These are phyloP conservation scores for Agarophyton chilense DNA, from an alignment of 23 red algal species.

Conservation along the genomic window DNA sequence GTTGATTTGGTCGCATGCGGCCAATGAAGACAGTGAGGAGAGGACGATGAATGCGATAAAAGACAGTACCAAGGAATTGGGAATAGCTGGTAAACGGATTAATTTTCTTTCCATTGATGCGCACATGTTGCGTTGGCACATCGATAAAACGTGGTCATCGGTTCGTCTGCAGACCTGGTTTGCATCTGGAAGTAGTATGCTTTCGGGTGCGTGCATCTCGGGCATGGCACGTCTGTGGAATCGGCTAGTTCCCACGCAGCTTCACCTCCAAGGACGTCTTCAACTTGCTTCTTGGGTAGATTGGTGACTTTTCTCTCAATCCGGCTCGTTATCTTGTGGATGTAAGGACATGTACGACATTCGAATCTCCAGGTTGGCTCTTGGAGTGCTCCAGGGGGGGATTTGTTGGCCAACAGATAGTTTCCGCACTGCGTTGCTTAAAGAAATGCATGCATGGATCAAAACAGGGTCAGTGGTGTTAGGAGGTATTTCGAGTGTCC, in stretches of 20 bases:
- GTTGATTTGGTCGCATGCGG: background rate
- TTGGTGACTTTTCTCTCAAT: slow-evolving; percentile 68
- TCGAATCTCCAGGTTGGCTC: slow-evolving; percentile 46
- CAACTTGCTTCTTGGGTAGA: slow-evolving; percentile 72
- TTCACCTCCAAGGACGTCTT: slow-evolving; percentile 88
- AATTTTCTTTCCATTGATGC: slow-evolving; percentile 96
- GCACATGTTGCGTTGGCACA: slow-evolving; percentile 66
- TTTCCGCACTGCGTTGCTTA: slow-evolving; percentile 37
- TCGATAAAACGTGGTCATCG: slow-evolving; percentile 89
- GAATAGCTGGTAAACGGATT: background rate
- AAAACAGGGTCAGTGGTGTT: background rate
- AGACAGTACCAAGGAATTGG: background rate
- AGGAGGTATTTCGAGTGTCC: background rate
- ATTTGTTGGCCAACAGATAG: slow-evolving; percentile 33
- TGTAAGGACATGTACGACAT: slow-evolving; percentile 79
- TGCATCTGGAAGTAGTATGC: slow-evolving; percentile 97
- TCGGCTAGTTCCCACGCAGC: slow-evolving; percentile 68
- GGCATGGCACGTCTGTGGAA: slow-evolving; percentile 59
- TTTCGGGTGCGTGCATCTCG: slow-evolving; percentile 62
- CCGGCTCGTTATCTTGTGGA: slow-evolving; percentile 59
- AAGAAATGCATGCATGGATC: background rate
- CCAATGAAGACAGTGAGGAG: background rate
- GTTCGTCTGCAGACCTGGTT: slow-evolving; percentile 96
- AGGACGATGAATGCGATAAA: slow-evolving; percentile 6
- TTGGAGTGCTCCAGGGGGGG: background rate